These are phyloP conservation scores for Saururus chinensis DNA, from an alignment of 164 flowering plant genomes.

Conservation along the genomic window DNA sequence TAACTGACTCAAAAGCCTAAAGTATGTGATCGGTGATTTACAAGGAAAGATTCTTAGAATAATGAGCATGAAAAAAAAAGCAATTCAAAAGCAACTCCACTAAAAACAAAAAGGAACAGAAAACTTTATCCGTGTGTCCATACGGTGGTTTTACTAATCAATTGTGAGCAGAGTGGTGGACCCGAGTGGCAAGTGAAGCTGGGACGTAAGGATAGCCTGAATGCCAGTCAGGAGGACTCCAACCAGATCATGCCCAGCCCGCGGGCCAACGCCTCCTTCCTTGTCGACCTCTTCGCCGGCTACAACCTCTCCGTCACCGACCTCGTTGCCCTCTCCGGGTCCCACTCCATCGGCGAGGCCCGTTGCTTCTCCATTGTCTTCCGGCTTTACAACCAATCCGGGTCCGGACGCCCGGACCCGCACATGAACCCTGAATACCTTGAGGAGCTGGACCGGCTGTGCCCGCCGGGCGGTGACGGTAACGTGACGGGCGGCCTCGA, in stretches of 20 bases:
- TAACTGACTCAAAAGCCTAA: too few species aligned
- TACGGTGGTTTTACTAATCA: too few species aligned
- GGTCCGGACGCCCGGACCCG: slow-evolving; percentile 76
- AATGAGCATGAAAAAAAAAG: too few species aligned
- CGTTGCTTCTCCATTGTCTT: slow-evolving; percentile 80
- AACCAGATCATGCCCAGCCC: slow-evolving; percentile 89
- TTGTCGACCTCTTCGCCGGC: slow-evolving; percentile 48
- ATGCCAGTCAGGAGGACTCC: slow-evolving; percentile 71
- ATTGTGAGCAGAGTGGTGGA: slow-evolving; percentile 57
- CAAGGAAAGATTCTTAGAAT: too few species aligned
- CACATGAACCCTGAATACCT: slow-evolving; percentile 49
- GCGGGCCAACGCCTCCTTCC: slow-evolving; percentile 57
- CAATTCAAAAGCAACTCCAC: too few species aligned
- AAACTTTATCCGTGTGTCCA: too few species aligned
- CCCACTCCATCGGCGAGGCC: slow-evolving; percentile 81
- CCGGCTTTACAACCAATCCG: slow-evolving; percentile 90
- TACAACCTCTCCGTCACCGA: slow-evolving; percentile 62
- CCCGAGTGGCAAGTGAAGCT: slow-evolving; percentile 78
- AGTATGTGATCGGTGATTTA: too few species aligned
- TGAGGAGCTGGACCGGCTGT: slow-evolving; percentile 42
- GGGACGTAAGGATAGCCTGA: slow-evolving; percentile 73
- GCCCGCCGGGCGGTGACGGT: slow-evolving; percentile 60
- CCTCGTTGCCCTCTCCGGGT: slow-evolving; percentile 87
- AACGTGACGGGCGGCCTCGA: slow-evolving; percentile 68
- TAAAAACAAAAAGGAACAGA: too few species aligned